Conservation (phyloP, 1,284 basidiomycete genomes). For the Rhodofomes roseus region DNA sequence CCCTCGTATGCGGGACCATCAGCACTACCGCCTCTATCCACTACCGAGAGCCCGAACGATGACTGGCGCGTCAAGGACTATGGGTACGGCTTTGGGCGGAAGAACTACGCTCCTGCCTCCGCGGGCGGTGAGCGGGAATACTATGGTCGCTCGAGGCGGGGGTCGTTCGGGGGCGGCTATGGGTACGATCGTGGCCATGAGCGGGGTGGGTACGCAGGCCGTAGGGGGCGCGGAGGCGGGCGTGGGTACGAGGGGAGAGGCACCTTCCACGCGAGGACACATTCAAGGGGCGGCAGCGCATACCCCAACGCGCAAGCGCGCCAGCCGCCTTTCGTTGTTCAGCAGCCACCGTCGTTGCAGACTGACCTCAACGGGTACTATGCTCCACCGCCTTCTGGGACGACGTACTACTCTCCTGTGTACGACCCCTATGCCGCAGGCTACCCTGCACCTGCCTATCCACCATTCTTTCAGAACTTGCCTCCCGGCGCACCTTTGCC, state of each 20-base stretch:
- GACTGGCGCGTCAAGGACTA: slow-evolving; percentile 59
- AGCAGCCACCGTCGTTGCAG: slow-evolving; percentile 15
- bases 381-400: slow-evolving; percentile 9
- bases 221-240: slow-evolving; percentile 30
- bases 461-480: slow-evolving; percentile 17
- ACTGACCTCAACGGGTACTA: slow-evolving; percentile 19
- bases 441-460: slow-evolving; percentile 14
- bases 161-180: slow-evolving; percentile 24
- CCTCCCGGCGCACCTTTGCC: slow-evolving; percentile 41
- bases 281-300: slow-evolving; percentile 24
- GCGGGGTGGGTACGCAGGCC: slow-evolving; percentile 27
- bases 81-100: slow-evolving; percentile 29
- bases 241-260: slow-evolving; percentile 33
- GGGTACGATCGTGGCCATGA: slow-evolving; percentile 23
- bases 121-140: slow-evolving; percentile 8
- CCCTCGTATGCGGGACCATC: slow-evolving; percentile 13
- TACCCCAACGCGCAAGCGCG: slow-evolving; percentile 22
- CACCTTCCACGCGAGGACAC: slow-evolving; percentile 16
- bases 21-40: slow-evolving; percentile 6
- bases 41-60: slow-evolving; percentile 23
- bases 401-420: slow-evolving; percentile 7
- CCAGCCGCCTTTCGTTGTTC: slow-evolving; percentile 19
- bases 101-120: slow-evolving; percentile 4
- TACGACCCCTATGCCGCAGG: slow-evolving; percentile 16
- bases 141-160: slow-evolving; percentile 24